phyloP scores from a whole-genome alignment of 2,329 filamentous ascomycete genomes.

The Neonectria coccinea region DNA sequence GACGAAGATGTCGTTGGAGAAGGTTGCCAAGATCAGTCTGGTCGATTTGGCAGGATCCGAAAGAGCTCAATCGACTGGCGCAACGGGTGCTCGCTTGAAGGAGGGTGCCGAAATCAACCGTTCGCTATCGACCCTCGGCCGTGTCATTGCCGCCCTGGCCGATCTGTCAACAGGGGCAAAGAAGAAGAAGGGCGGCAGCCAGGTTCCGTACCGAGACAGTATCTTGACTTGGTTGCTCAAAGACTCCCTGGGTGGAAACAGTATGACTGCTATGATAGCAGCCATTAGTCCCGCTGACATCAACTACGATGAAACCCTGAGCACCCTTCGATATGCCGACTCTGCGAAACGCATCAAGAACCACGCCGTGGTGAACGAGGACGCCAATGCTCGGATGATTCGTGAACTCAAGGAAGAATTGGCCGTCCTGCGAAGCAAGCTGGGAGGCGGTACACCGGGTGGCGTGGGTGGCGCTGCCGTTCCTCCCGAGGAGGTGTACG shows the following conservation, averaged over 20 bases:
- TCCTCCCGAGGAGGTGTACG: constrained; percentile 84
- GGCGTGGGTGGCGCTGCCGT: constrained; percentile 62
- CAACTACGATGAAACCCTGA: constrained; percentile 98
- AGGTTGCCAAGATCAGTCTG: constrained; percentile 96
- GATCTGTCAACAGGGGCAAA: constrained; percentile 90
- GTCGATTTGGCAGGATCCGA: constrained; percentile 98
- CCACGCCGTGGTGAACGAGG: constrained; percentile 98
- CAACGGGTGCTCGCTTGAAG: constrained; percentile 93
- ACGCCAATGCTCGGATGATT: constrained; percentile 99
- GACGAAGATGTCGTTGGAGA: constrained; percentile 97
- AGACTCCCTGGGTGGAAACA: constrained; percentile 97
- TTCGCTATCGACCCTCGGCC: constrained; percentile 93
- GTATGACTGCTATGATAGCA: constrained; percentile 99
- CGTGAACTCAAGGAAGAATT: constrained; percentile 96
- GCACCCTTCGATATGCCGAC: constrained; percentile 95
- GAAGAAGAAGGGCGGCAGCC: constrained; percentile 74
- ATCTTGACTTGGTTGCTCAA: constrained; percentile 97
- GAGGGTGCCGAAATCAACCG: constrained; percentile 99
- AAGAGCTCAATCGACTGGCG: constrained; percentile 95
- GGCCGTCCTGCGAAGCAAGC: constrained; percentile 84
- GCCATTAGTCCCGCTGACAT: constrained; percentile 98
- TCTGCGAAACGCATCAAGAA: constrained; percentile 99
- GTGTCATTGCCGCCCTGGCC: constrained; percentile 95
- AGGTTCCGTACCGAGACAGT: constrained; percentile 97
- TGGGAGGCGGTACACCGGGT: constrained; percentile 68